Conservation (phyloP, 2,329 filamentous ascomycete genomes). For the Aspergillus calidoustus region DNA sequence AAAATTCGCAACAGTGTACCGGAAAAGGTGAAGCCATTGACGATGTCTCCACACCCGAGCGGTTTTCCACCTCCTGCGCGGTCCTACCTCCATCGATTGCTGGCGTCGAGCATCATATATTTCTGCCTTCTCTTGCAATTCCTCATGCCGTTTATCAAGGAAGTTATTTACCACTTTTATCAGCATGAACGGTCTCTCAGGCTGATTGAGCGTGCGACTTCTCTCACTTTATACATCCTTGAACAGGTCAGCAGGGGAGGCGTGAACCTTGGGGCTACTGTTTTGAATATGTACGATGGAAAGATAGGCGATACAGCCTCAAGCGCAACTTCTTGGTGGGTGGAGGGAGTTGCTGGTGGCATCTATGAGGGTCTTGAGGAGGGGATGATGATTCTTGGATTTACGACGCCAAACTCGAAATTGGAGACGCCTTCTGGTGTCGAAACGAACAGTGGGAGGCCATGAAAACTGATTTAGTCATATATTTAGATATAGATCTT, state of each 20-base stretch:
- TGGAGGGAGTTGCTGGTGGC: conserved; percentile 68
- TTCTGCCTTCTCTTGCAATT: conserved; percentile 65
- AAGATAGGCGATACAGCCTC: conserved; percentile 64
- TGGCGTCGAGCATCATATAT: conserved; percentile 62
- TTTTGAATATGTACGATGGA: conserved; percentile 67
- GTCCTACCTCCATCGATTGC: conserved; percentile 63
- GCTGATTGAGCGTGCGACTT: conserved; percentile 63
- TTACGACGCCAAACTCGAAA: conserved; percentile 15
- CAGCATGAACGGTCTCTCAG: conserved; percentile 69
- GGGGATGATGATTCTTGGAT: conserved; percentile 55
- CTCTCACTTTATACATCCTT: conserved; percentile 56
- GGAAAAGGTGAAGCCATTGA: conserved; percentile 25
- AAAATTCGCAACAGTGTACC: conserved; percentile 36
- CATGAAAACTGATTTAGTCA: background rate
- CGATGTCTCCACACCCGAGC: background rate
- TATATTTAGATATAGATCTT: background rate
- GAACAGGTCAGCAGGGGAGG: conserved; percentile 59
- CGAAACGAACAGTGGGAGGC: background rate
- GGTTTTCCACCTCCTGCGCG: conserved; percentile 7
- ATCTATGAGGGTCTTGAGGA: conserved; percentile 67
- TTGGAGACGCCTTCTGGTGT: background rate
- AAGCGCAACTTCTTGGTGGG: conserved; percentile 63
- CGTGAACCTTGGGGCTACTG: conserved; percentile 57
- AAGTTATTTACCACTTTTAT: conserved; percentile 59
- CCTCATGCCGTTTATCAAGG: conserved; percentile 64